Evolutionary conservation across 2,329 filamentous ascomycete species (phyloP).

Genomic region (Ophiostoma perfectum): DNA sequence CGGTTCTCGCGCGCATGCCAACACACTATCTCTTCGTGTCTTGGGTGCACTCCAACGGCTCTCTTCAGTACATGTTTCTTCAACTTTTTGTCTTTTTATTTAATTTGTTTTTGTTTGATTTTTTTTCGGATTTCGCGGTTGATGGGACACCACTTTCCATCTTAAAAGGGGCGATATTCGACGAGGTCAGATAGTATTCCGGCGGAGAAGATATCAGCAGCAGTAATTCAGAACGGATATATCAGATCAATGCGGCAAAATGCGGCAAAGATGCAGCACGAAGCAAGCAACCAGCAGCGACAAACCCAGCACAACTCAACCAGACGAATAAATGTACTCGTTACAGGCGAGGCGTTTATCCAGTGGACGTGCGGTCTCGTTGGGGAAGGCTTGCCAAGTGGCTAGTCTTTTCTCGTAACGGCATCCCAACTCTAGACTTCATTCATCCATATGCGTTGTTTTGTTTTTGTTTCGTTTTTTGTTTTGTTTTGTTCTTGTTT

Average conservation of each 20-base stretch:
- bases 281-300: neutral
- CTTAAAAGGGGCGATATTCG: slow-evolving; percentile 22
- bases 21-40: neutral
- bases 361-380: neutral
- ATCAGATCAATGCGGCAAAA: slow-evolving; percentile 17
- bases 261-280: neutral
- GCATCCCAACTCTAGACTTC: neutral
- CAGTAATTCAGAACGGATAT: slow-evolving; percentile 22
- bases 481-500: neutral
- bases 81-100: slow-evolving; percentile 14
- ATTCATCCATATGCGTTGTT: too few relatives aligned
- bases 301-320: neutral
- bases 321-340: neutral
- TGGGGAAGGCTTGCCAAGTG: slow-evolving; percentile 9
- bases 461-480: neutral
- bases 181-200: slow-evolving; percentile 25
- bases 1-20: slow-evolving; percentile 13
- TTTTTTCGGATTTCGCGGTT: slow-evolving; percentile 19
- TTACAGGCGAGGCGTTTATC: neutral
- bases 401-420: neutral
- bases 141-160: slow-evolving; percentile 16
- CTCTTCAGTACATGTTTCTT: slow-evolving; percentile 12
- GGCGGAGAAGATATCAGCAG: slow-evolving; percentile 25
- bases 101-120: slow-evolving; percentile 14
- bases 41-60: slow-evolving; percentile 5